phyloP scores from a whole-genome alignment of 2,329 filamentous ascomycete species.

The Tetracladium maxilliforme region DNA sequence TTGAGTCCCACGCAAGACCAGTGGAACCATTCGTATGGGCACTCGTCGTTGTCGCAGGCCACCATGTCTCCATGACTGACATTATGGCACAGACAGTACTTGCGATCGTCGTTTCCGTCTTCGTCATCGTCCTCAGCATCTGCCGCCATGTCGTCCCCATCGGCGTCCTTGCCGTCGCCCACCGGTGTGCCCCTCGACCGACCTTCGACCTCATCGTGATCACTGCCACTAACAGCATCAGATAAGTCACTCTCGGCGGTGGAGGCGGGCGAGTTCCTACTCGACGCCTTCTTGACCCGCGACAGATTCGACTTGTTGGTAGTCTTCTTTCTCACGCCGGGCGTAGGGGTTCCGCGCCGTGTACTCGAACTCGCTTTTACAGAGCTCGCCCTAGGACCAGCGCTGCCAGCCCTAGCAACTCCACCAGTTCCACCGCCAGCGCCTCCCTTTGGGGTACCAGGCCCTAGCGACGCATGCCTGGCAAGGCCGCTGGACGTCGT shows the following conservation, averaged over 20 bases:
- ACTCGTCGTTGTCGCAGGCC: constrained; percentile 72
- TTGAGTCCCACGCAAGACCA: constrained; percentile 61
- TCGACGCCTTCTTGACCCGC: constrained; percentile 36
- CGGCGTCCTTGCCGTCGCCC: constrained; percentile 32
- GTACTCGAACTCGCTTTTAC: too few relatives aligned
- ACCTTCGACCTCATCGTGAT: constrained; percentile 31
- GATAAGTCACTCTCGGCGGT: constrained; percentile 51
- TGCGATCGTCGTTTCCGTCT: constrained; percentile 57
- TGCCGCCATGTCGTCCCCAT: constrained; percentile 36
- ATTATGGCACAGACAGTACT: constrained; percentile 73
- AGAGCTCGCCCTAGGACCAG: constrained; percentile 43
- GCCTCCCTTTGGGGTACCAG: constrained; percentile 43
- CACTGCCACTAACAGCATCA: constrained; percentile 41
- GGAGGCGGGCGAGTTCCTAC: constrained; percentile 45
- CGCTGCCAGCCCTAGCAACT: constrained; percentile 38
- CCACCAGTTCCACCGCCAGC: constrained; percentile 12
- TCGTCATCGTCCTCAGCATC: constrained; percentile 50
- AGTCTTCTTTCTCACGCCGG: too few relatives aligned
- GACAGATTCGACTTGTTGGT: constrained; percentile 43
- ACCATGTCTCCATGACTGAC: constrained; percentile 83
- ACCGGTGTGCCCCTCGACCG: constrained; percentile 9
- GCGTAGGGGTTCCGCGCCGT: too few relatives aligned
- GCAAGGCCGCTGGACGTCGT: constrained; percentile 41
- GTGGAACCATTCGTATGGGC: constrained; percentile 78
- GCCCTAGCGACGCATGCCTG: constrained; percentile 46